phyloP scores from a whole-genome alignment of 169 alveolate species.

The Ophryocystis elektroscirrha region DNA sequence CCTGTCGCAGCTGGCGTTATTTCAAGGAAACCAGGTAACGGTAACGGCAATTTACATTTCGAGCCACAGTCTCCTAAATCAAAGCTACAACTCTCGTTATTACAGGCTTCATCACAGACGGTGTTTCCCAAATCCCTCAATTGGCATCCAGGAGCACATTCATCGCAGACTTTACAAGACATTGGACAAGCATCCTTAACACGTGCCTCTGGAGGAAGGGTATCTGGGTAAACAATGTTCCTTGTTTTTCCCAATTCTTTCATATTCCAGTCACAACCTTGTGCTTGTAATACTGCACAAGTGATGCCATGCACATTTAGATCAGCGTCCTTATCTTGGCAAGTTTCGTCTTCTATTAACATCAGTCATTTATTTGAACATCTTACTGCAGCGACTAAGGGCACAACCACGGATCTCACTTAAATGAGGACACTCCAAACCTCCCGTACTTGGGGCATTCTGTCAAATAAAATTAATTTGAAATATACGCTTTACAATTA shows the following conservation, averaged over 20 bases:
- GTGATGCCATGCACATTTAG: slow-evolving; percentile 23
- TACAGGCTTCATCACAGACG: slow-evolving; percentile 31
- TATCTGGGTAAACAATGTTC: slow-evolving; percentile 22
- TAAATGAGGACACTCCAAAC: slow-evolving; percentile 11
- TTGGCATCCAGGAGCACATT: slow-evolving; percentile 37
- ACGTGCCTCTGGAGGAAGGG: slow-evolving; percentile 30
- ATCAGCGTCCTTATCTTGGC: slow-evolving; percentile 30
- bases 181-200: slow-evolving; percentile 31
- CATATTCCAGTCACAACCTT: slow-evolving; percentile 26
- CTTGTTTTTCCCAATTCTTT: slow-evolving; percentile 23
- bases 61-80: slow-evolving; percentile 38
- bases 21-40: too few relatives aligned
- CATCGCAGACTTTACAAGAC: slow-evolving; percentile 29
- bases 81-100: slow-evolving; percentile 24
- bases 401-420: slow-evolving; percentile 11
- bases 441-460: slow-evolving; percentile 8
- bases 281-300: slow-evolving; percentile 24
- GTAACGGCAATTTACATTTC: too few relatives aligned
- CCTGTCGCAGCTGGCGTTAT: too few relatives aligned
- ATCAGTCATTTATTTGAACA: too few relatives aligned
- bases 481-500: slow-evolving; percentile 12
- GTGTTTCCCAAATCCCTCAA: slow-evolving; percentile 32
- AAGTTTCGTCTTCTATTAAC: slow-evolving; percentile 19
- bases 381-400: slow-evolving; percentile 19
- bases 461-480: slow-evolving; percentile 4